A percentile compares a stretch with the other conserved stretches of the same genome.
These are phyloP conservation scores for Apostasia ramifera DNA, from an alignment of 106 monocot species.

Conservation along the genomic window DNA sequence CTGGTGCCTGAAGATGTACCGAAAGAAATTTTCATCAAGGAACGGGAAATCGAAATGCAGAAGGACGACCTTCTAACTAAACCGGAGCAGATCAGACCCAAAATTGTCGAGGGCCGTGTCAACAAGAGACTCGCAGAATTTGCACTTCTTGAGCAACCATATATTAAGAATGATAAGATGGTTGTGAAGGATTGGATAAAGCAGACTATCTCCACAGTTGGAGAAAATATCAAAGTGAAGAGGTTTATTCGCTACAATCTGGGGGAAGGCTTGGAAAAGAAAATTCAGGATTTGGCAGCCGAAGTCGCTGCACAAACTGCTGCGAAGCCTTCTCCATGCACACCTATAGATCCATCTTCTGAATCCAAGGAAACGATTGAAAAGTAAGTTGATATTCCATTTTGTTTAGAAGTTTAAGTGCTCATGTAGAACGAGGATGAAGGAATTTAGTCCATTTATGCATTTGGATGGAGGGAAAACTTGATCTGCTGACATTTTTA, in stretches of 20 bases:
- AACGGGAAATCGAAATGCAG: slow-evolving; percentile 90
- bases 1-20: slow-evolving; percentile 80
- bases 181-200: slow-evolving; percentile 73
- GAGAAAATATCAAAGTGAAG: slow-evolving; percentile 91
- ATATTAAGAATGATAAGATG: slow-evolving; percentile 90
- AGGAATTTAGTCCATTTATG: too few species aligned
- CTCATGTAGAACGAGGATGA: not conserved
- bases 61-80: slow-evolving; percentile 80
- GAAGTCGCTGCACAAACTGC: slow-evolving; percentile 94
- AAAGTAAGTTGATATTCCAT: slow-evolving; percentile 39
- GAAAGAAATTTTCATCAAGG: slow-evolving; percentile 68
- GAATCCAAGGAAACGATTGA: slow-evolving; percentile 30
- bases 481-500: not conserved
- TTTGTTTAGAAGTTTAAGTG: not conserved
- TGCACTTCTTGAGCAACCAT: slow-evolving; percentile 87
- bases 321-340: slow-evolving; percentile 34
- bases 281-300: slow-evolving; percentile 86
- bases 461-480: too few species aligned
- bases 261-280: slow-evolving; percentile 93
- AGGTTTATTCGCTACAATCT: slow-evolving; percentile 86
- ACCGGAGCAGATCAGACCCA: slow-evolving; percentile 81
- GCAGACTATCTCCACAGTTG: slow-evolving; percentile 86
- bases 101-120: slow-evolving; percentile 90
- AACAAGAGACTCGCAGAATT: slow-evolving; percentile 82
- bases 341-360: slow-evolving; percentile 24